These are phyloP conservation scores for Coriolopsis trogii DNA, from an alignment of 1,284 basidiomycete species.

Conservation along the genomic window DNA sequence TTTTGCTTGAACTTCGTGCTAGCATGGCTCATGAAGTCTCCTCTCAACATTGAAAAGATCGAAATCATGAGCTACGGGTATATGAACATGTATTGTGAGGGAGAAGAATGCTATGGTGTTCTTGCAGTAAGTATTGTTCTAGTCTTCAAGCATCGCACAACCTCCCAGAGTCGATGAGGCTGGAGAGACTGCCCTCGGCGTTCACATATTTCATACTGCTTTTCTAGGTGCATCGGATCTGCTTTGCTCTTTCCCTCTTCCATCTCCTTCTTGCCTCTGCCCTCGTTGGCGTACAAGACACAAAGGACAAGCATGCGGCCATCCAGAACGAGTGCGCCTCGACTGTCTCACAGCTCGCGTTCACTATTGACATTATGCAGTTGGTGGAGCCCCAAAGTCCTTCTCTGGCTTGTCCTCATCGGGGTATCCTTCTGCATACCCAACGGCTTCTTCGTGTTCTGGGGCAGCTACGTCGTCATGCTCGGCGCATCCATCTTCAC, in stretches of 20 bases:
- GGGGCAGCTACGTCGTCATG: constrained; percentile 92
- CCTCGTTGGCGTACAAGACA: constrained; percentile 88
- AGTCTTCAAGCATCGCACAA: too few relatives aligned
- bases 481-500: constrained; percentile 95
- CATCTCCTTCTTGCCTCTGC: constrained; percentile 82
- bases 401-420: constrained; percentile 83
- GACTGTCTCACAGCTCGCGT: neutral
- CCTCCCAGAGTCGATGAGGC: too few relatives aligned
- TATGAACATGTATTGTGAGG: constrained; percentile 96
- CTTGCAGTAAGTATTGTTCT: constrained; percentile 73
- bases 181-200: too few relatives aligned
- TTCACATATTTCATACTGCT: too few relatives aligned
- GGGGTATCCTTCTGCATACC: constrained; percentile 90
- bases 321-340: constrained; percentile 92
- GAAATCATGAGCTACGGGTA: constrained; percentile 96
- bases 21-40: constrained; percentile 95
- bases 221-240: constrained; percentile 89
- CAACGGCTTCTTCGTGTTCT: constrained; percentile 94
- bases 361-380: constrained; percentile 41
- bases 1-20: constrained; percentile 96
- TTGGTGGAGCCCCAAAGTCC: constrained; percentile 98
- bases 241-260: constrained; percentile 91
- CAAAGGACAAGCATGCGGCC: constrained; percentile 88
- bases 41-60: constrained; percentile 85
- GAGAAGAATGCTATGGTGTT: constrained; percentile 94